Conservation (phyloP, 495 filamentous ascomycete species). For the Usnea hakonensis region DNA sequence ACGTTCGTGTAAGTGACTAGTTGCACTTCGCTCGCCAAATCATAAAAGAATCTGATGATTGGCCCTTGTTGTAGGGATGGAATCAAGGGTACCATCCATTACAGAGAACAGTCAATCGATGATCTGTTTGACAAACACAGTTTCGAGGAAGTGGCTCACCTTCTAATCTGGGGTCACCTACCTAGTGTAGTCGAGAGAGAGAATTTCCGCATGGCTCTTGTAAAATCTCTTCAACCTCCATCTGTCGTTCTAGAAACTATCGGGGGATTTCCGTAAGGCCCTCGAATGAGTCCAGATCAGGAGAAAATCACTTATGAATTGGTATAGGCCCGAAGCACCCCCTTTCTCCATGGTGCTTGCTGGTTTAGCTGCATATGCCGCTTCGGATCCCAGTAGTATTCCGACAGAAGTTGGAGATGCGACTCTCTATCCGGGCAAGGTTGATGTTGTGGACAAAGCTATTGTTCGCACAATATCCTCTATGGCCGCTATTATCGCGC, state of each 20-base stretch:
- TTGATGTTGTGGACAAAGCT: conserved; percentile 33
- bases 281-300: background rate
- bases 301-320: background rate
- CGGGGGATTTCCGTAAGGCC: background rate
- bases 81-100: conserved; percentile 33
- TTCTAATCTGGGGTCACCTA: conserved; percentile 39
- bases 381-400: conserved; percentile 33
- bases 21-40: too few relatives aligned
- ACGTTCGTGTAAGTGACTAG: background rate
- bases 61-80: conserved; percentile 21
- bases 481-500: conserved; percentile 30
- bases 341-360: conserved; percentile 34
- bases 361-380: conserved; percentile 34
- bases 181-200: conserved; percentile 32
- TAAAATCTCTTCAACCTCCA: conserved; percentile 3
- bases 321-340: background rate
- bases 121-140: conserved; percentile 33
- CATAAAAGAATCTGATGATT: too few relatives aligned
- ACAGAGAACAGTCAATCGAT: conserved; percentile 38
- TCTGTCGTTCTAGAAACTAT: background rate
- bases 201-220: conserved; percentile 30
- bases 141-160: conserved; percentile 36
- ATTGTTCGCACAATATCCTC: conserved; percentile 37
- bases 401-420: conserved; percentile 31
- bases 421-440: conserved; percentile 35